Conservation (phyloP, 1,284 basidiomycete species). For the Puccinia novopanici region DNA sequence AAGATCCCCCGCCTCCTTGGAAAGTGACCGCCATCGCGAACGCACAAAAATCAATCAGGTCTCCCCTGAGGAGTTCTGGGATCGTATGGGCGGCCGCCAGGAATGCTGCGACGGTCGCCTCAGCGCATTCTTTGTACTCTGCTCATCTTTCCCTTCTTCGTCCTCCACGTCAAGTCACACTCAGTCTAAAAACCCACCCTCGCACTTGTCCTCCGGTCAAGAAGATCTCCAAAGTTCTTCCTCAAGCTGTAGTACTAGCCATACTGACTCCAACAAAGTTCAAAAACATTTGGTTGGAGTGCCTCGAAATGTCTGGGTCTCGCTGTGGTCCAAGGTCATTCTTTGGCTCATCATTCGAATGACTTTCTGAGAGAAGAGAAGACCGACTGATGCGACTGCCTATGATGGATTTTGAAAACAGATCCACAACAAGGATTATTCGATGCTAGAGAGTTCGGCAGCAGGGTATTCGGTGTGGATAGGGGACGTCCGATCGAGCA, state of each 20-base stretch:
- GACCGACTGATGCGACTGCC: not conserved
- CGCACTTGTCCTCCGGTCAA: not conserved
- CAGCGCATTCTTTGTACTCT: constrained; percentile 80
- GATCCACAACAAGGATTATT: constrained; percentile 47
- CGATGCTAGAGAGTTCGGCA: not conserved
- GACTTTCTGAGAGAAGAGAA: too few relatives aligned
- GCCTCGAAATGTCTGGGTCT: constrained; percentile 40
- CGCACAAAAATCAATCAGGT: constrained; percentile 52
- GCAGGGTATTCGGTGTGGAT: constrained; percentile 20
- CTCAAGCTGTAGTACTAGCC: too few relatives aligned
- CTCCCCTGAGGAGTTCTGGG: constrained; percentile 78
- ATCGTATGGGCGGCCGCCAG: constrained; percentile 88
- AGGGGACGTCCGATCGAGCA: constrained; percentile 13
- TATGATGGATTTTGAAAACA: too few relatives aligned
- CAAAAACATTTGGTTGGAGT: constrained; percentile 7
- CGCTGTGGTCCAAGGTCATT: constrained; percentile 36
- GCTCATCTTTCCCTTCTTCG: not conserved
- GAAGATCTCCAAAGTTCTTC: not conserved
- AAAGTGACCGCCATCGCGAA: constrained; percentile 52
- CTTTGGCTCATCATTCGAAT: too few relatives aligned
- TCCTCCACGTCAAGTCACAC: not conserved
- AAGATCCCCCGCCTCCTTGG: constrained; percentile 33
- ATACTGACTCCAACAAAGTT: not conserved
- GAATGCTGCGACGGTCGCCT: constrained; percentile 82
- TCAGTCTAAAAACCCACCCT: not conserved